Evolutionary conservation across 768 basidiomycete genomes (phyloP).

Genomic region (Lactarius hatsudake): DNA sequence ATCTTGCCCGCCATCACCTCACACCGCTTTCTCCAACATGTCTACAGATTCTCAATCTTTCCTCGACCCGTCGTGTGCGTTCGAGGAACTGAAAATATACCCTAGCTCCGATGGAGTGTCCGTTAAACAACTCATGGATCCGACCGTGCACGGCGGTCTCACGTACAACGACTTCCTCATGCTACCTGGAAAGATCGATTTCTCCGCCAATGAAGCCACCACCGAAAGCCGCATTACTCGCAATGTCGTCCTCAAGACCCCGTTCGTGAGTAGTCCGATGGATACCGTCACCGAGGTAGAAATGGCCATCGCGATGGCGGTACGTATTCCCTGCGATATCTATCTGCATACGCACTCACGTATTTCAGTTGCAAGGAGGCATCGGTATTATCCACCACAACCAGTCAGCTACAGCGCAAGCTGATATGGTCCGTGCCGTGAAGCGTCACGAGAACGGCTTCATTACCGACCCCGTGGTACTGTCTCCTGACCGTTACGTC

Average conservation of each 20-base stretch:
- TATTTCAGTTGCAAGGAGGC: conserved; percentile 77
- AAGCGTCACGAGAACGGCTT: conserved; percentile 99
- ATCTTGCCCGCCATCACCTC: conserved; percentile 17
- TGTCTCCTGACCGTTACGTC: conserved; percentile 73
- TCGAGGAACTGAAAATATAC: conserved; percentile 76
- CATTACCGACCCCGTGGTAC: conserved; percentile 90
- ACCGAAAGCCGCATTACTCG: conserved; percentile 87
- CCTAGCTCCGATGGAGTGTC: conserved; percentile 76
- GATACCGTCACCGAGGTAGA: conserved; percentile 97
- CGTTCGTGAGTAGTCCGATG: conserved; percentile 98
- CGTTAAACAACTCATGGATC: conserved; percentile 84
- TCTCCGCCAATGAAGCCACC: conserved; percentile 74
- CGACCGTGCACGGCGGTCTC: conserved; percentile 80
- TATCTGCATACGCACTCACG: conserved; percentile 10
- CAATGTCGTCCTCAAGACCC: conserved; percentile 89
- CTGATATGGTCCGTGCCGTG: conserved; percentile 95
- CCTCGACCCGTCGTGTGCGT: conserved; percentile 48
- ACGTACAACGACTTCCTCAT: conserved; percentile 98
- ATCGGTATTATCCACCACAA: conserved; percentile 99
- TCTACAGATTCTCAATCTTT: not conserved
- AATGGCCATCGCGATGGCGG: conserved; percentile 92
- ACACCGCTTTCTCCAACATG: not conserved
- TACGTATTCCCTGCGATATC: conserved; percentile 38
- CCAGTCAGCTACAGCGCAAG: conserved; percentile 78
- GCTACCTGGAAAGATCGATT: conserved; percentile 94